Evolutionary conservation across 768 basidiomycete genomes (phyloP).

Genomic region (Coprinopsis strossmayeri): DNA sequence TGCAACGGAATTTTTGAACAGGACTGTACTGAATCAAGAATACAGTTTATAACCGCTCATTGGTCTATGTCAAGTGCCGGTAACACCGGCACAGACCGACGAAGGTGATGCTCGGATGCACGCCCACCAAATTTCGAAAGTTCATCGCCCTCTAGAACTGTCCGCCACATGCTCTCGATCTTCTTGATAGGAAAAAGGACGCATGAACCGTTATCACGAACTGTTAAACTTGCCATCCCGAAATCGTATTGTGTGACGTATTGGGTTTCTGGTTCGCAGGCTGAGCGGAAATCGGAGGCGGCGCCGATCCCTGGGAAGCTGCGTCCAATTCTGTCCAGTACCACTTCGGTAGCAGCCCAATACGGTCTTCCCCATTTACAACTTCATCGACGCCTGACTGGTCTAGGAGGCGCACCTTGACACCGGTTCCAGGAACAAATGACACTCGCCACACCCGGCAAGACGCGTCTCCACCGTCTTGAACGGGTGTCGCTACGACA

Average conservation of each 20-base stretch:
- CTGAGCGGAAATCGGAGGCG: neutral
- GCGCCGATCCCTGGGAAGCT: neutral
- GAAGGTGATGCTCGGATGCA: too few species aligned
- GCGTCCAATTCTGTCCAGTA: conserved; percentile 35
- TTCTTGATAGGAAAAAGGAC: neutral
- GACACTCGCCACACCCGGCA: conserved; percentile 61
- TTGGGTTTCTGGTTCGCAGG: neutral
- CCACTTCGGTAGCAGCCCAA: conserved; percentile 76
- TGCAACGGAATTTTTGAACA: too few species aligned
- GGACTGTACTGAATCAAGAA: too few species aligned
- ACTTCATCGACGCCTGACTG: conserved; percentile 49
- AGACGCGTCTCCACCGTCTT: conserved; percentile 13
- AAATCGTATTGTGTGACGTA: conserved; percentile 2
- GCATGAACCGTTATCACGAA: conserved; percentile 1
- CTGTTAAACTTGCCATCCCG: conserved; percentile 5
- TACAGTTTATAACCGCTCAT: too few species aligned
- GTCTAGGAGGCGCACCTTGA: conserved; percentile 44
- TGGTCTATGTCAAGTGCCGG: too few species aligned
- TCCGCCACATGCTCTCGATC: neutral
- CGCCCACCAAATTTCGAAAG: too few species aligned
- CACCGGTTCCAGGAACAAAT: conserved; percentile 55
- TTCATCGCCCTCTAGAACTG: too few species aligned
- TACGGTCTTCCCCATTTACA: conserved; percentile 57
- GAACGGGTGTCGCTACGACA: conserved; percentile 16
- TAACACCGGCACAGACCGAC: too few species aligned